Base-by-base conservation (phyloP, 257 asterid species). In the Ajuga chamaepitys region DNA sequence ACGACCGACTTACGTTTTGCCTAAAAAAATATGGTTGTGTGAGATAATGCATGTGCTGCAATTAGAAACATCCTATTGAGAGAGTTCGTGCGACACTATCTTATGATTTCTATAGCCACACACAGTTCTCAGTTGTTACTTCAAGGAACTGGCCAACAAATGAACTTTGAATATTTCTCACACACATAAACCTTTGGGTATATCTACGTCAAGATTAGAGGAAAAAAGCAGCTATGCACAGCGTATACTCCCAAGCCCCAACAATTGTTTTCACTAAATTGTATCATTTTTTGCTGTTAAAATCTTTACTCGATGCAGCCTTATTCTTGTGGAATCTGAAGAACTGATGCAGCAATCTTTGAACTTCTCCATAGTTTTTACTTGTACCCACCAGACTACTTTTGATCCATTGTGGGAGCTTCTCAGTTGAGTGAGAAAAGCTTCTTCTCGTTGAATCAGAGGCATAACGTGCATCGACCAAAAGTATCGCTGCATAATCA, bases 361-460 rank as follows among this genome's bases (percentile, higher is more conserved):
- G 99, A 72, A 87, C 83, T 78, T 81, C 88, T 18, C 99, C 99
- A 44, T 88, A 93, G 52, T 77, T 89, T 58, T 69, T 56, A 21
- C 86, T 72, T 54, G 73, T 58, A 40, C 88, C 64, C 71, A 86
- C 75, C 47, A 90, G 86, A 40, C 71, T 78, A 59, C 71, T 76
- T 72, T 80, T 90, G 55, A 93, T 93, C 99, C 99, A 93, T 61
- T 74, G 87, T 0, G 97, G 97, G 16, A 93, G 90, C 83, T 93
- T 93, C 74, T 75, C 78, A 50, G 86, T 81, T 46, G 95, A 64
- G 50, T 86, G 93, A 28, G 93, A 66, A 40, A 67, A 70, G 80
- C 74, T 80, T 60, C 69, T 68, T 73, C 80, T 81, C 13, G 74
- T 77, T 2, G 95, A 71, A 76, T 86, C 95, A 54, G 78, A 80